Evolutionary conservation across 192 early-diverging fungal species (phyloP).

Genomic region (Jimgerdemannia lactiflua): DNA sequence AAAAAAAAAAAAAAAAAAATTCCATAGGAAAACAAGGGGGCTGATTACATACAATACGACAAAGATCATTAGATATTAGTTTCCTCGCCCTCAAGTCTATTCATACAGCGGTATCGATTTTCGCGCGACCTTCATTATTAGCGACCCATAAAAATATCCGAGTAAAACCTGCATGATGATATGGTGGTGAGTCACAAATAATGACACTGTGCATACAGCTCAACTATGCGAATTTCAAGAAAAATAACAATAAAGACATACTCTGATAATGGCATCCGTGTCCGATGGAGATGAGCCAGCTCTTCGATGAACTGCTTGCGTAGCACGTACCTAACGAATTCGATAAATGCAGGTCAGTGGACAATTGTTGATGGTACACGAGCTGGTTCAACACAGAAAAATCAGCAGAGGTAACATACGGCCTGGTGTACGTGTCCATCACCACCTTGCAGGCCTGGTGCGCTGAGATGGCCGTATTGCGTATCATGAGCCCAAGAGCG

Average conservation of each 20-base stretch:
- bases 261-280: slow-evolving; percentile 35
- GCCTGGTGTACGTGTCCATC: slow-evolving; percentile 50
- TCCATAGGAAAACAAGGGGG: not conserved
- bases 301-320: slow-evolving; percentile 48
- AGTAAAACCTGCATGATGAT: slow-evolving; percentile 17
- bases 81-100: too few species aligned
- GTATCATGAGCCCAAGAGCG: slow-evolving; percentile 62
- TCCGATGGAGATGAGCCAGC: slow-evolving; percentile 30
- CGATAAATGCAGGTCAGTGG: not conserved
- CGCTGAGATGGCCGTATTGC: slow-evolving; percentile 69
- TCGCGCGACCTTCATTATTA: not conserved
- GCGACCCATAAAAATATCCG: slow-evolving; percentile 17
- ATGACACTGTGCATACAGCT: not conserved
- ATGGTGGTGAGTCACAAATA: not conserved
- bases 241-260: slow-evolving; percentile 21
- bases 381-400: not conserved
- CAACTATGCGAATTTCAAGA: not conserved
- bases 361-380: not conserved
- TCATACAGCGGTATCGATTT: too few species aligned
- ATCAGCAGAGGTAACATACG: slow-evolving; percentile 38
- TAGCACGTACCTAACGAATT: slow-evolving; percentile 10
- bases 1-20: not conserved
- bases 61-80: too few species aligned
- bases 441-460: slow-evolving; percentile 51
- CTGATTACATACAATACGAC: not conserved